Evolutionary conservation across 192 early-diverging fungal genomes (phyloP).

Genomic region (Dissophora ornata): DNA sequence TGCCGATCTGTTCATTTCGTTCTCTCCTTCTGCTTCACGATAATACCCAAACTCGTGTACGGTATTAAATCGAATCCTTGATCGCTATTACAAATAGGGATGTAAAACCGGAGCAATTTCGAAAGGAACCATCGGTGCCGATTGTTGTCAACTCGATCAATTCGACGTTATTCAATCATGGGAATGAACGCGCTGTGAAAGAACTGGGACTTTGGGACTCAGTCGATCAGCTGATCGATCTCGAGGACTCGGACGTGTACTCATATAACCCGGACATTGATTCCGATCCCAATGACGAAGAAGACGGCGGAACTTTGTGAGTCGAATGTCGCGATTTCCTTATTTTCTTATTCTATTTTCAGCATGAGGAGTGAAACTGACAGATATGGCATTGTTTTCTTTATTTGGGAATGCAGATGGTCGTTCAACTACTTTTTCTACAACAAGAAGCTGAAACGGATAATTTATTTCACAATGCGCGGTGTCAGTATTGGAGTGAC

Average conservation of each 20-base stretch:
- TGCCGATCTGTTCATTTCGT: neutral
- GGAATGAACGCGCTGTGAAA: slow-evolving; percentile 72
- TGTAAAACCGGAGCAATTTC: slow-evolving; percentile 80
- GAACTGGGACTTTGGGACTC: slow-evolving; percentile 82
- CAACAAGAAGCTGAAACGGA: slow-evolving; percentile 89
- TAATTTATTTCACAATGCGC: slow-evolving; percentile 92
- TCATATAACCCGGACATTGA: slow-evolving; percentile 88
- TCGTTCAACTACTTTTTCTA: slow-evolving; percentile 98
- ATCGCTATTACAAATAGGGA: slow-evolving; percentile 71
- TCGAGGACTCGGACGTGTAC: slow-evolving; percentile 91
- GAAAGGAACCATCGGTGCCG: slow-evolving; percentile 75
- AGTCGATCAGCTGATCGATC: slow-evolving; percentile 84
- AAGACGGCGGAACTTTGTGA: slow-evolving; percentile 69
- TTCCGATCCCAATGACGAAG: slow-evolving; percentile 90
- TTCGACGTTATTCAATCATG: slow-evolving; percentile 85
- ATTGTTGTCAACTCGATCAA: slow-evolving; percentile 87
- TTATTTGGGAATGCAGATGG: slow-evolving; percentile 70
- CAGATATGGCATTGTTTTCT: too few species aligned
- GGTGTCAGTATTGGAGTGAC: slow-evolving; percentile 76
- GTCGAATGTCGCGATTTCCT: too few species aligned
- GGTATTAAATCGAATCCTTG: too few species aligned
- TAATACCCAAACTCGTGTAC: too few species aligned
- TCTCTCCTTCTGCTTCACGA: neutral
- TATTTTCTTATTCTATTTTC: neutral
- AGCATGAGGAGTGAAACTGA: too few species aligned